phyloP scores from a whole-genome alignment of 345 rosid species.

The Murraya koenigii region DNA sequence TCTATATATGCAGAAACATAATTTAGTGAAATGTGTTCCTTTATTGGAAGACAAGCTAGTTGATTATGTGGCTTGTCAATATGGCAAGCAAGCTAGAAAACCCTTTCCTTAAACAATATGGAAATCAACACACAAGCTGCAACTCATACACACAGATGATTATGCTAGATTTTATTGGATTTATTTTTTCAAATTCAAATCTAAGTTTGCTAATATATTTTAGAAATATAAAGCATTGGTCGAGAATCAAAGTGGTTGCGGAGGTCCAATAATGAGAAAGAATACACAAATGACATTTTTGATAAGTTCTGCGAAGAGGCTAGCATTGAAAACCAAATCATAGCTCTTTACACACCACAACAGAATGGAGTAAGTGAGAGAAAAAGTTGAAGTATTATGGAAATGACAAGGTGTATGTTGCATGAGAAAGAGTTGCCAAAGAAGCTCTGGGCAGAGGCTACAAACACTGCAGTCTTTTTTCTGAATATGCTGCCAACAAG shows the following conservation, averaged over 20 bases:
- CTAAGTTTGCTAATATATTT: neutral
- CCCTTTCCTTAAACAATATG: neutral
- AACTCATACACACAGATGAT: neutral
- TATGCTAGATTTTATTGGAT: neutral
- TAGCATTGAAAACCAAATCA: neutral
- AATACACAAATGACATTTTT: neutral
- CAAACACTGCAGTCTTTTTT: neutral
- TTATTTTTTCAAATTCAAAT: neutral
- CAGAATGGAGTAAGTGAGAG: no score
- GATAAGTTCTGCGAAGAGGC: neutral
- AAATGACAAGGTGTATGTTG: no score
- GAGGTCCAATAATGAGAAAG: neutral
- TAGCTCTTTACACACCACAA: neutral
- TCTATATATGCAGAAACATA: neutral
- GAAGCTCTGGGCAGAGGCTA: neutral
- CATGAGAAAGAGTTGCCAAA: no score
- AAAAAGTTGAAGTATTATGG: no score
- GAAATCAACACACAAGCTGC: neutral
- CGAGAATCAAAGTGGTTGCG: neutral
- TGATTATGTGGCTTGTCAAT: constrained; percentile 1
- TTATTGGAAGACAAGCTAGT: neutral
- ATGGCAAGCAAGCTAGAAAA: neutral
- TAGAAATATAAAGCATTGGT: neutral
- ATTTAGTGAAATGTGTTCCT: neutral
- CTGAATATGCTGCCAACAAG: neutral